Conservation (phyloP, 2,329 filamentous ascomycete genomes). For the Penicillium sp. region DNA sequence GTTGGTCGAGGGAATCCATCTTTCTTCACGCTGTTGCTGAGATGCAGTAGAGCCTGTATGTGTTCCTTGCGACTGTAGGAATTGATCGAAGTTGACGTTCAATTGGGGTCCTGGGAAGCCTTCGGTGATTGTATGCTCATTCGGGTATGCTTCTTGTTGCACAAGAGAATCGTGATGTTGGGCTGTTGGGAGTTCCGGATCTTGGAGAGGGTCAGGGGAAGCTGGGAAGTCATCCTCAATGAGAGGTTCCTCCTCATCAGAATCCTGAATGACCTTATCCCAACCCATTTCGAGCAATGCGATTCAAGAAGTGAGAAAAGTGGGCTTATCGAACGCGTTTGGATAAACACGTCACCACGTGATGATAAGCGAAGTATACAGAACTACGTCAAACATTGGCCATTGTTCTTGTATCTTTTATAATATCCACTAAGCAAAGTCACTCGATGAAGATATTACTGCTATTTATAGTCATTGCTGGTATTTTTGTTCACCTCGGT, state of each 20-base stretch:
- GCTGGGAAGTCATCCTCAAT: conserved; percentile 25
- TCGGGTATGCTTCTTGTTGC: conserved; percentile 11
- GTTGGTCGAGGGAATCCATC: conserved; percentile 31
- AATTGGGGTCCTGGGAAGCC: conserved; percentile 22
- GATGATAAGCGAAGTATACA: conserved; percentile 3
- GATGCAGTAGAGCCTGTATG: conserved; percentile 25
- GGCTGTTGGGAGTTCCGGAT: conserved; percentile 11
- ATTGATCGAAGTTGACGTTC: conserved; percentile 40
- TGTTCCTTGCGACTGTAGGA: conserved; percentile 32
- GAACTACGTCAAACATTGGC: not conserved
- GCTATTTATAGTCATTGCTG: not conserved
- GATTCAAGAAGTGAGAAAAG: not conserved
- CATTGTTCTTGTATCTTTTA: not conserved
- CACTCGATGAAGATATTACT: not conserved
- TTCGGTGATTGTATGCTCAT: conserved; percentile 1
- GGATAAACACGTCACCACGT: conserved; percentile 6
- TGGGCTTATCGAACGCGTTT: conserved; percentile 3
- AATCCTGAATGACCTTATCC: conserved; percentile 45
- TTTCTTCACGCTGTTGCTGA: conserved; percentile 36
- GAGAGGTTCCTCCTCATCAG: conserved; percentile 44
- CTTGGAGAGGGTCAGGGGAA: conserved; percentile 20
- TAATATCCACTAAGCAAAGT: not conserved
- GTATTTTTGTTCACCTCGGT: not conserved
- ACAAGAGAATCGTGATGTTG: conserved; percentile 12
- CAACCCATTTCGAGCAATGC: conserved; percentile 31